phyloP scores from a whole-genome alignment of 768 basidiomycete genomes.

The Kwoniella botswanensis region DNA sequence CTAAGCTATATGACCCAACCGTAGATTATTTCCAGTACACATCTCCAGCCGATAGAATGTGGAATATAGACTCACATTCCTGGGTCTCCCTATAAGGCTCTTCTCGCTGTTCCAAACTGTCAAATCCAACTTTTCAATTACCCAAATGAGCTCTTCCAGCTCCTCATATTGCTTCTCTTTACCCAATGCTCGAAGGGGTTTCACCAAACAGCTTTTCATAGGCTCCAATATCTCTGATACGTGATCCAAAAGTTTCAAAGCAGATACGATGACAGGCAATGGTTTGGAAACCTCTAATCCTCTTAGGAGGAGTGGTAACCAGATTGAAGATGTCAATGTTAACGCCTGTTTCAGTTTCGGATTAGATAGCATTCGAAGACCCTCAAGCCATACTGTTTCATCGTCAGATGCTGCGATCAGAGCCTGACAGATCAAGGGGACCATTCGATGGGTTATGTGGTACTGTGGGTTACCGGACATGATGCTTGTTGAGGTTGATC shows the following conservation, averaged over 20 bases:
- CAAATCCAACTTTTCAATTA: constrained; percentile 21
- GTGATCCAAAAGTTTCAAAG: constrained; percentile 31
- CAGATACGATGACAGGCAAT: constrained; percentile 32
- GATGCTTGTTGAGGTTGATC: constrained; percentile 1
- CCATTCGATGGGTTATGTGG: constrained; percentile 49
- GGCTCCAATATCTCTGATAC: constrained; percentile 38
- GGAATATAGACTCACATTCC: not conserved
- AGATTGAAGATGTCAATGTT: constrained; percentile 44
- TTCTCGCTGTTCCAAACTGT: constrained; percentile 23
- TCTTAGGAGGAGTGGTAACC: constrained; percentile 47
- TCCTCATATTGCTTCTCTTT: constrained; percentile 22
- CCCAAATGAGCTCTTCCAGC: constrained; percentile 17
- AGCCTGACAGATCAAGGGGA: constrained; percentile 51
- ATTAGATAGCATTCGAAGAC: constrained; percentile 37
- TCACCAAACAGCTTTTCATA: constrained; percentile 49
- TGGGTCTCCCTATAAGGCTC: constrained; percentile 16
- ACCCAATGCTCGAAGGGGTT: constrained; percentile 38
- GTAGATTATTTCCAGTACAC: no score
- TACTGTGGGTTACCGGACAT: constrained; percentile 44
- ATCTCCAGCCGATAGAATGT: not conserved
- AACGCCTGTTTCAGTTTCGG: constrained; percentile 41
- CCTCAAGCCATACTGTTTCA: constrained; percentile 45
- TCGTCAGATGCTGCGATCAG: constrained; percentile 42
- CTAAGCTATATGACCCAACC: not conserved
- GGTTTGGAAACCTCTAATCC: constrained; percentile 37